phyloP scores from a whole-genome alignment of 2,329 filamentous ascomycete genomes.

The Aspergillus felis region DNA sequence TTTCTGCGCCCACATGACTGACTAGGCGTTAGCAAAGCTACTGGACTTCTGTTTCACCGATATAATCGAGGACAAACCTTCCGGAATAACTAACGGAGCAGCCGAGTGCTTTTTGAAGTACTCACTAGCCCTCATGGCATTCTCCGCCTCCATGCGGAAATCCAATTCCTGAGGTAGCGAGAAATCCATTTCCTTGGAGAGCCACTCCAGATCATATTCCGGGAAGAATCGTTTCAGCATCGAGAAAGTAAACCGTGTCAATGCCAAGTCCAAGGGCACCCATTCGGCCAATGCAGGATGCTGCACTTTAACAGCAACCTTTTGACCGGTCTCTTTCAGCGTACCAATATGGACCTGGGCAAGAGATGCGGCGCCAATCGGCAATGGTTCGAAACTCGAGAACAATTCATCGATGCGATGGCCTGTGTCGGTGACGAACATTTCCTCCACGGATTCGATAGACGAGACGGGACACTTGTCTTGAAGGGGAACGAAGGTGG shows the following conservation, averaged over 20 bases:
- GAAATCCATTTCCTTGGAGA: constrained; percentile 86
- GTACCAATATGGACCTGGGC: constrained; percentile 91
- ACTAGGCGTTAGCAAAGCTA: constrained; percentile 10
- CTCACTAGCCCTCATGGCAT: constrained; percentile 72
- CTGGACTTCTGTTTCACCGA: neutral
- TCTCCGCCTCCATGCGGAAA: constrained; percentile 79
- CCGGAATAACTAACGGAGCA: constrained; percentile 81
- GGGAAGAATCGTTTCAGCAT: constrained; percentile 92
- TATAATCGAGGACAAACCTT: constrained; percentile 38
- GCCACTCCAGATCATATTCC: constrained; percentile 95
- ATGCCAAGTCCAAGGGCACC: constrained; percentile 78
- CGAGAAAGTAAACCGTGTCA: constrained; percentile 85
- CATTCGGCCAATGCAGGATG: constrained; percentile 87
- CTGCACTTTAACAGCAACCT: constrained; percentile 94
- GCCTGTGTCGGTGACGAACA: constrained; percentile 84
- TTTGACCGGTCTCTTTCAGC: constrained; percentile 74
- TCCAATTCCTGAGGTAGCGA: constrained; percentile 90
- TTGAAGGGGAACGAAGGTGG: constrained; percentile 91
- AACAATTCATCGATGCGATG: constrained; percentile 76
- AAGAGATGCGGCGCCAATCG: constrained; percentile 88
- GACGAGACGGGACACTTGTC: constrained; percentile 94
- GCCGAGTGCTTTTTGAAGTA: constrained; percentile 74
- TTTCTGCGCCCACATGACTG: constrained; percentile 80
- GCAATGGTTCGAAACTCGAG: constrained; percentile 72
- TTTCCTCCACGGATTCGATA: constrained; percentile 75